Base-by-base conservation (phyloP, 257 asterid species). In the Euphrasia confusa region DNA sequence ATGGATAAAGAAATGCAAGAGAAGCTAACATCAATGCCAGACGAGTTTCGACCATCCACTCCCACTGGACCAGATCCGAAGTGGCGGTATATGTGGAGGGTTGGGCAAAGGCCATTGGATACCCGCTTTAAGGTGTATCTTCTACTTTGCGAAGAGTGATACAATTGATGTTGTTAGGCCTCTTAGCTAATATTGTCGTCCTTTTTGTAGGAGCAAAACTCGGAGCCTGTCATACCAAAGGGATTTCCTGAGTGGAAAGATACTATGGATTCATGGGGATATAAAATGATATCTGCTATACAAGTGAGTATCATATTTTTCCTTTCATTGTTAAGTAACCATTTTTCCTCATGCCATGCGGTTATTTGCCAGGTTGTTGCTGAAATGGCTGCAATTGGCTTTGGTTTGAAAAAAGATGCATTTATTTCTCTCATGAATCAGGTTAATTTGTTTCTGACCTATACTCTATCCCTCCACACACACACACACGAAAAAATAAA, bases 11-110 rank as follows among this genome's bases (percentile, higher is more conserved):
- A 87, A 72, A 86, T 93, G 79, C 84, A 89, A 75, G 90, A 85
- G 81, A 89, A 93, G 74, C 75, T 93, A 57, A 80, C 66, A 68
- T 72, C 85, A 61, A 71, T 89, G 80, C 88, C 95, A n/a, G 58
- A 37, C 52, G 97, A 80, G 73, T 72, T 58, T 73, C 85, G 73
- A 66, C 95, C 99, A 60, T 70, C 78, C 44, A 74, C 69, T 60
- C 97, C 95, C 17, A 44, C 78, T 57, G 99, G 99, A 50, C 95
- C 99, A 14, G 99, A 93, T 67, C 97, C 90, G 53, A 93, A 93
- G 79, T 89, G 99, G 99, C 91, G 99, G 35, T 93, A 87, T 68
- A 93, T 93, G 99, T 93, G 97, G 99, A 93, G 99, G 74, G 83
- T 80, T 79, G 99, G 99, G 60, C 82, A 94, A 47, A 84, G 96